Base-by-base conservation (phyloP, 768 basidiomycete genomes). In the Termitomyces sp. region DNA sequence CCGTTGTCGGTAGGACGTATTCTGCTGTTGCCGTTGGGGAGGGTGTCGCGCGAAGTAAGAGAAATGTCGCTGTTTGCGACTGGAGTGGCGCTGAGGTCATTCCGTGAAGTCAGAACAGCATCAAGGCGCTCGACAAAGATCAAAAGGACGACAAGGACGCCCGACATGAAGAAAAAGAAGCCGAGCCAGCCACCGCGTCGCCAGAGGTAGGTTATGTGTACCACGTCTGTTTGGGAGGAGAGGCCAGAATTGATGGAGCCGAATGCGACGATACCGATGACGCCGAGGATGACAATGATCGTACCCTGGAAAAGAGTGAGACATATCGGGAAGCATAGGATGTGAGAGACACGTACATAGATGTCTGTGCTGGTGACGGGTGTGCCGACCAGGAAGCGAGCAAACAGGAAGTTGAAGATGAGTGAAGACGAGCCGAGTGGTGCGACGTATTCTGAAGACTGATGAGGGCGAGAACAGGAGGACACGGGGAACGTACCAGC, bases 331-430 rank as follows among this genome's bases (percentile, higher is more conserved):
- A 34, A n/a, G 28, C 48, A 28, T 52, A 33, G 15, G 13, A 51
- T 10, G 24, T 24, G 52, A n/a, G 34, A 16, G 24, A 55, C 44
- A 69, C 85, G 60, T 64, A 89, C 90, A 66, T 90, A 87, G 36
- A 94, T 90, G 68, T 95, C 93, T 36, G 82, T 88, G 56, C 74
- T 82, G 44, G 90, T 92, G 39, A 95, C 90, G 1, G 92, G 90
- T 5, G 88, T 91, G 37, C 90, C 91, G 6, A 92, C 87, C 58
- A 93, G 80, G 67, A 93, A 89, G 64, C 89, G 84, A 37, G 96
- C 96, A 69, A 97, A 96, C 37, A 97, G 77, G 69, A 97, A 95
- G 70, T 98, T 98, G 77, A 98, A 98, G 56, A 98, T 85, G 60
- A 98, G 84, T 13, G 93, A 91, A 12, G 93, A 90, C 0, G 92